Percentiles rank a stretch among this genome's conserved stretches.
phyloP scores from a whole-genome alignment of 768 basidiomycete genomes.

The Rubroboletus satanas region DNA sequence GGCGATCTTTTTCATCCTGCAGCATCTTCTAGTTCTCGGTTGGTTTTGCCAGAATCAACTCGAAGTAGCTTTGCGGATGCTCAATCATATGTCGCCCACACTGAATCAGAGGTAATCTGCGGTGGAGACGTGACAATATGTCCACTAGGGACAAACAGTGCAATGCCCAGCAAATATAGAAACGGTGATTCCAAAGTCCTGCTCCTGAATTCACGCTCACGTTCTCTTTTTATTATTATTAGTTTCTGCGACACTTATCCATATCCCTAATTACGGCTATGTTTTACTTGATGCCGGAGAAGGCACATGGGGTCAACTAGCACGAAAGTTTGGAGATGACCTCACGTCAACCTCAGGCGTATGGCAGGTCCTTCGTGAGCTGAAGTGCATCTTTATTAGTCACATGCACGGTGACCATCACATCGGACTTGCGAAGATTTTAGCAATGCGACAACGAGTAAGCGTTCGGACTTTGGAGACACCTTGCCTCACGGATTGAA shows the following conservation, averaged over 20 bases:
- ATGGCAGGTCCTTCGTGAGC: constrained; percentile 58
- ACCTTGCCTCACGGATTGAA: not conserved
- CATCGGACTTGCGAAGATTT: constrained; percentile 70
- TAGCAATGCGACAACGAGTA: constrained; percentile 69
- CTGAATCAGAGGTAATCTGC: constrained; percentile 12
- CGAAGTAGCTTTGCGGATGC: constrained; percentile 40
- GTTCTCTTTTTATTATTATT: constrained; percentile 21
- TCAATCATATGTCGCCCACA: constrained; percentile 7
- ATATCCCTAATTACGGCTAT: constrained; percentile 66
- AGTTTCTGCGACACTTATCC: constrained; percentile 77
- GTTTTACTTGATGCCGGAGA: constrained; percentile 89
- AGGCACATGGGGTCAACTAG: constrained; percentile 88
- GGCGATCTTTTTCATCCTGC: constrained; percentile 32
- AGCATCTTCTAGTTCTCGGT: constrained; percentile 10
- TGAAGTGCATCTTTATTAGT: constrained; percentile 81
- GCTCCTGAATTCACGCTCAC: not conserved
- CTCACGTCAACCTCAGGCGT: constrained; percentile 35
- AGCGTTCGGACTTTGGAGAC: not conserved
- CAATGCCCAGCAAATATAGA: constrained; percentile 78
- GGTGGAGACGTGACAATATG: constrained; percentile 69
- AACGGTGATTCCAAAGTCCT: constrained; percentile 55
- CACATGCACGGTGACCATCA: constrained; percentile 95
- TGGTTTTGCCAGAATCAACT: constrained; percentile 29
- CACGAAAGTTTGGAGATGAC: constrained; percentile 66
- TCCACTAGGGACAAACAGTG: constrained; percentile 86